Evolutionary conservation across 495 filamentous ascomycete genomes (phyloP).

Genomic region (Melanomma pulvis-pyrius): DNA sequence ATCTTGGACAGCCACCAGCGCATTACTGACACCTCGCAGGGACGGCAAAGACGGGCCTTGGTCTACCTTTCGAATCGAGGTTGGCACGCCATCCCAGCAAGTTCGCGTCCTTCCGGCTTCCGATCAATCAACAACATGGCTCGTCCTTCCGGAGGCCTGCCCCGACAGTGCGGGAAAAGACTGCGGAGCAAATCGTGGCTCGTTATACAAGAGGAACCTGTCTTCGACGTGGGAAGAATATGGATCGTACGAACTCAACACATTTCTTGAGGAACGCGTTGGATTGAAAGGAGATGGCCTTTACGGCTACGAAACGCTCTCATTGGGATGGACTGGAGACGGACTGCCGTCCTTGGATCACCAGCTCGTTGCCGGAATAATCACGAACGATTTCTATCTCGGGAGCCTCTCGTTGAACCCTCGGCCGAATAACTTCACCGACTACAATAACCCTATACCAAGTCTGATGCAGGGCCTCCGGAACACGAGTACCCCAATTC

Average conservation of each 20-base stretch:
- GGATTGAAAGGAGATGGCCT: constrained; percentile 37
- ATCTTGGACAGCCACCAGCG: background rate
- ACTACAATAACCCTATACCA: constrained; percentile 37
- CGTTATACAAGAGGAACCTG: constrained; percentile 51
- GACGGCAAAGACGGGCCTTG: constrained; percentile 37
- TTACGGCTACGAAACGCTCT: constrained; percentile 43
- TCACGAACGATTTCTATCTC: constrained; percentile 41
- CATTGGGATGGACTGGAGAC: constrained; percentile 38
- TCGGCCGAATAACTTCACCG: constrained; percentile 45
- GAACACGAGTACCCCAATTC: constrained; percentile 38
- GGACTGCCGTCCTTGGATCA: constrained; percentile 37
- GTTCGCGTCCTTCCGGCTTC: constrained; percentile 33
- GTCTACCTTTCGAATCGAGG: constrained; percentile 37
- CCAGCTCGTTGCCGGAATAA: constrained; percentile 39
- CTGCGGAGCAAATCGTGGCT: constrained; percentile 53
- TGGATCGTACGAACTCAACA: constrained; percentile 39
- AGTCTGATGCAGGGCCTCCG: constrained; percentile 41
- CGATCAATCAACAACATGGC: constrained; percentile 23
- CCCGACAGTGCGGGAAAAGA: constrained; percentile 29
- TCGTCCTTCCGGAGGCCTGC: constrained; percentile 45
- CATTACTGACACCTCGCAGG: constrained; percentile 11
- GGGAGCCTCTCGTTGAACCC: constrained; percentile 44
- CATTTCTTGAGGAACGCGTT: constrained; percentile 34
- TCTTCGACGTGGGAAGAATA: constrained; percentile 54
- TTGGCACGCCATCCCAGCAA: constrained; percentile 35